Evolutionary conservation across 2,329 filamentous ascomycete genomes (phyloP), one percentile per base, ranked within the genome.

Genomic region (Chrysosporium keratinophilum): DNA sequence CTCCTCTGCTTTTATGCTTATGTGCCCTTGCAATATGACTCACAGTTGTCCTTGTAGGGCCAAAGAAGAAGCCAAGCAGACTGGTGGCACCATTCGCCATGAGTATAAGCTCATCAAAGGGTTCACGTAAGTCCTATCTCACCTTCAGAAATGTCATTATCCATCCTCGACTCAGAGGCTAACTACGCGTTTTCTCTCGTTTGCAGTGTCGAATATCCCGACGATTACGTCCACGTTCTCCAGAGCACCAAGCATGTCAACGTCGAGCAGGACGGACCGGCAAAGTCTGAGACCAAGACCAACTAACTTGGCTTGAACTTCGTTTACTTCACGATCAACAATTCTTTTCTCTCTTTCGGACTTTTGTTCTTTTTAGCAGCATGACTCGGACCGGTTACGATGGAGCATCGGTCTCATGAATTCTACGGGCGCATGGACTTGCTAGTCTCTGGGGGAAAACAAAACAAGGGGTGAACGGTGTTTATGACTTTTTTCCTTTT

Each of bases 101-200:
- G 87, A 93, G 69, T 95, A 88, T 77, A 84, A 74, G 57, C 73
- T 95, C 63, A 89, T 95, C 78, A 94, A 91, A 76, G 90, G 85
- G 55, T 96, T 96, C 76, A 84, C 87, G 91, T 96, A 77, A 45
- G 34, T 23, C 23, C 55, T 34, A 31, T 43, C n/a, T n/a, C 33
- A n/a, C 40, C 31, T 1, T 23, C 43, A 45, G 44, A 6, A 50
- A 34, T 52, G 35, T 50, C 19, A 31, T 46, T 40, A 7, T 48
- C 15, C 19, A 5, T 35, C n/a, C 19, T 31, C 15, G 7, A 15
- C 12, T 28, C 3, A 15, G 15, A 31, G 15, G 46, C 35, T 46
- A 53, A 41, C 45, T 15, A 31, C 40, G 23, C 14, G 23, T 20
- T 17, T 42, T 33, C 5, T 14, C 11, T 3, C 9, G 28, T 33